Conservation (phyloP, 2,329 filamentous ascomycete species). For the Hortaea werneckii region DNA sequence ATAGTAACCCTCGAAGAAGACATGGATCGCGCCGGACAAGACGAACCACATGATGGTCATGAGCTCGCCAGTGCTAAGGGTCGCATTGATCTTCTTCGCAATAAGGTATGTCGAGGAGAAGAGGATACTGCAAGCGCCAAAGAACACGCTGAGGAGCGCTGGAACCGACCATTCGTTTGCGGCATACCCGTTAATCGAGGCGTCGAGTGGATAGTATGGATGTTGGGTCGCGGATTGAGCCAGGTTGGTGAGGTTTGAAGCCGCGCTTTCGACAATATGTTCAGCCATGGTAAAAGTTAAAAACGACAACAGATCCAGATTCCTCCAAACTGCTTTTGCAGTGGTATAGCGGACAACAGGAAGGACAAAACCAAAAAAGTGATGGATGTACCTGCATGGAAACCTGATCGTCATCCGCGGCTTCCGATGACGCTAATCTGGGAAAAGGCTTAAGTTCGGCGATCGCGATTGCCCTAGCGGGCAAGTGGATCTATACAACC, state of each 20-base stretch:
- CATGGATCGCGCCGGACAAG: slow-evolving; percentile 62
- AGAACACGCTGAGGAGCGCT: slow-evolving; percentile 51
- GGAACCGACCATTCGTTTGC: slow-evolving; percentile 54
- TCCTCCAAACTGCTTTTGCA: no score
- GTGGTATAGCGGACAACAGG: no score
- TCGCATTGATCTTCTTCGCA: slow-evolving; percentile 44
- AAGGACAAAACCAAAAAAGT: no score
- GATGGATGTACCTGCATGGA: no score
- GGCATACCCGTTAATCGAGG: slow-evolving; percentile 52
- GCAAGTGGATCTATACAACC: no score
- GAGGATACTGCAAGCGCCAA: slow-evolving; percentile 45
- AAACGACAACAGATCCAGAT: no score
- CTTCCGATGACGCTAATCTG: no score
- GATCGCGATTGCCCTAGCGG: no score
- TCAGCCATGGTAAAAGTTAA: not conserved
- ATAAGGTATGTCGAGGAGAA: slow-evolving; percentile 47
- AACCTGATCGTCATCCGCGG: no score
- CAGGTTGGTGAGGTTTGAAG: slow-evolving; percentile 5
- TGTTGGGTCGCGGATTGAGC: slow-evolving; percentile 26
- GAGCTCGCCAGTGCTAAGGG: slow-evolving; percentile 45
- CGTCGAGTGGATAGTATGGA: slow-evolving; percentile 61
- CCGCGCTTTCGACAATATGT: not conserved
- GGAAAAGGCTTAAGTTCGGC: no score
- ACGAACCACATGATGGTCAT: slow-evolving; percentile 64
- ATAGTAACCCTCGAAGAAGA: slow-evolving; percentile 81